Percentiles rank a stretch among this genome's conserved stretches.
Conservation (phyloP, 106 monocot genomes). For the Hemerocallis citrina region DNA sequence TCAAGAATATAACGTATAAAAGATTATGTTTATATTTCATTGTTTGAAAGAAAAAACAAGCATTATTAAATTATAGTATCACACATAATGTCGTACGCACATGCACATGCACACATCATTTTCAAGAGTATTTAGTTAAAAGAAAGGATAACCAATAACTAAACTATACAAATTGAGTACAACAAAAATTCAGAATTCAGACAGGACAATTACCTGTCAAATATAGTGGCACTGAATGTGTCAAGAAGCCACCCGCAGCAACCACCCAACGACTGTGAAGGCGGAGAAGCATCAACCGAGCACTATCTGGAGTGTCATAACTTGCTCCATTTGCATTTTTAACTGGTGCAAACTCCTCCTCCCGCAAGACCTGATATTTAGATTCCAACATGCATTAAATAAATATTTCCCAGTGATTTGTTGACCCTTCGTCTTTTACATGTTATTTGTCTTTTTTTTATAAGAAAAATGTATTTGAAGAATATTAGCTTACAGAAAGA, state of each 20-base stretch:
- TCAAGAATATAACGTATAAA: too few relatives aligned
- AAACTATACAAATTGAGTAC: too few relatives aligned
- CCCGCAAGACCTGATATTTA: constrained; percentile 49
- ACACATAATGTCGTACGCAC: too few relatives aligned
- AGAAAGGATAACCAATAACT: too few relatives aligned
- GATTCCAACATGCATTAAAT: background rate
- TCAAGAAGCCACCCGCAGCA: constrained; percentile 50
- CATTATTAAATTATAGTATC: too few relatives aligned
- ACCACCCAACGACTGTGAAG: constrained; percentile 98
- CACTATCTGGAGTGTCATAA: constrained; percentile 37
- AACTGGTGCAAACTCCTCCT: constrained; percentile 98
- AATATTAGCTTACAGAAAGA: background rate
- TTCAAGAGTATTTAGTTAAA: too few relatives aligned
- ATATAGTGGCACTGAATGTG: constrained; percentile 85
- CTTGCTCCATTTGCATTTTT: constrained; percentile 96
- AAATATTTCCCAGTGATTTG: background rate
- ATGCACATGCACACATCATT: background rate
- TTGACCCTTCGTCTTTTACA: background rate
- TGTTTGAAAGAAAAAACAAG: too few relatives aligned
- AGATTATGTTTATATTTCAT: too few relatives aligned
- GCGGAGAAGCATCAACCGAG: constrained; percentile 82
- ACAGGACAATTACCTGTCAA: constrained; percentile 57
- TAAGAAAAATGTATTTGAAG: background rate
- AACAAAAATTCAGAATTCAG: background rate
- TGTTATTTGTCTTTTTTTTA: background rate